Base-by-base conservation (phyloP, 2,329 filamentous ascomycete species). In the Pseudocercospora vitis region DNA sequence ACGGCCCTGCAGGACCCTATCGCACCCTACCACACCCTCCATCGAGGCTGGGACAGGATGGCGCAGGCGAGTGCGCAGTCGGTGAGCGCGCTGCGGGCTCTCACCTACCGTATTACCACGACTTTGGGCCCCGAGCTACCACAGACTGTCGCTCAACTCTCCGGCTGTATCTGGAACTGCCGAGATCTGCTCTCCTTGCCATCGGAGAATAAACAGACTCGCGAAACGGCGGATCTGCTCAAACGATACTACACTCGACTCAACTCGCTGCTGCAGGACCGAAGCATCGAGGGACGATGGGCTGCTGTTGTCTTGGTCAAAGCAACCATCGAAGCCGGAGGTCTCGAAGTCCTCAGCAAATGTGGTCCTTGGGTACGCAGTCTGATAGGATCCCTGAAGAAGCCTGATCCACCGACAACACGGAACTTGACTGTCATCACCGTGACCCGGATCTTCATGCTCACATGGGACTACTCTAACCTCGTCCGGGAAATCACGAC, bases 401-500 rank as follows among this genome's bases (percentile, higher is more conserved):
- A 90, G 79, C 84, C 86, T 7, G 90, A 95, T 64, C 84, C 89
- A 2, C 70, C 81, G 5, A 82, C 86, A 3, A 85, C 85, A 28
- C 95, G 94, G 68, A 87, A 87, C 68, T 72, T 96, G 54, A 83
- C 83, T 61, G 77, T 96, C 46, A 81, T 94, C 57, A 83, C 88
- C 11, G 75, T 96, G 57, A 88, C 88, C 16, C 86, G 88, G 65
- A 91, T 96, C 62, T 96, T 94, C 73, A 80, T 84, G 62, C 81
- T 94, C 29, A 87, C 91, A 33, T 88, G 91, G 66, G 83, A 86
- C 31, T 91, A 91, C 67, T 89, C 87, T 55, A 94, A 89, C 7
- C 77, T 96, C 49, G 79, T 92, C 39, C 82, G 92, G 63, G 91
- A 96, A 68, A 89, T 96, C 56, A 91, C 88, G 1, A 95, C 91